These are phyloP conservation scores for Berberis vulgaris DNA, from an alignment of 164 flowering plant species.

Conservation along the genomic window DNA sequence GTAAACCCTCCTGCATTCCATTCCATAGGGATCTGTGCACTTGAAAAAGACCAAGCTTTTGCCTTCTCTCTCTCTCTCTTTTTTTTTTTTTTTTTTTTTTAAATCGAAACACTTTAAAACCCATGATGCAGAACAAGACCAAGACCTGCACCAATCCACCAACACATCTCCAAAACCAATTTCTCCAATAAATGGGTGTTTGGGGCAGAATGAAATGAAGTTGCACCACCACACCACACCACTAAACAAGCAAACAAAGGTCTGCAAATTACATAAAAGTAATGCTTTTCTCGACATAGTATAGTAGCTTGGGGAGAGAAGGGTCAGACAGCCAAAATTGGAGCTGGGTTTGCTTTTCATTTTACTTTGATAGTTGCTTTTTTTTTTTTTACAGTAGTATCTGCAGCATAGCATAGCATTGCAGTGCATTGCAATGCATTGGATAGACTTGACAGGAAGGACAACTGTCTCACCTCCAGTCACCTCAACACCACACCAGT, in stretches of 20 bases:
- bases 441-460: conserved; percentile 32
- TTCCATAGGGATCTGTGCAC: conserved; percentile 88
- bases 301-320: conserved; percentile 6
- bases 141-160: neutral
- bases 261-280: neutral
- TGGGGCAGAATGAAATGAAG: too few relatives aligned
- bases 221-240: neutral
- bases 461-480: conserved; percentile 45
- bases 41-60: conserved; percentile 34
- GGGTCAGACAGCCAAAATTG: conserved; percentile 17
- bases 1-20: conserved; percentile 31
- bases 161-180: too few relatives aligned
- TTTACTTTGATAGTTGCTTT: conserved; percentile 11
- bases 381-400: conserved; percentile 20
- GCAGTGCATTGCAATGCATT: neutral
- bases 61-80: conserved; percentile 4
- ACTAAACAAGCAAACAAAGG: neutral
- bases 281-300: conserved; percentile 2
- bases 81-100: neutral
- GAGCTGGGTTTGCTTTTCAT: neutral
- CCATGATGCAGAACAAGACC: neutral
- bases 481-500: conserved; percentile 35
- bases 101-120: neutral
- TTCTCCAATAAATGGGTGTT: too few relatives aligned
- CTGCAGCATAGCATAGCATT: conserved; percentile 26